Base-by-base conservation (phyloP, 495 filamentous ascomycete species). In the Cenococcum geophilum region DNA sequence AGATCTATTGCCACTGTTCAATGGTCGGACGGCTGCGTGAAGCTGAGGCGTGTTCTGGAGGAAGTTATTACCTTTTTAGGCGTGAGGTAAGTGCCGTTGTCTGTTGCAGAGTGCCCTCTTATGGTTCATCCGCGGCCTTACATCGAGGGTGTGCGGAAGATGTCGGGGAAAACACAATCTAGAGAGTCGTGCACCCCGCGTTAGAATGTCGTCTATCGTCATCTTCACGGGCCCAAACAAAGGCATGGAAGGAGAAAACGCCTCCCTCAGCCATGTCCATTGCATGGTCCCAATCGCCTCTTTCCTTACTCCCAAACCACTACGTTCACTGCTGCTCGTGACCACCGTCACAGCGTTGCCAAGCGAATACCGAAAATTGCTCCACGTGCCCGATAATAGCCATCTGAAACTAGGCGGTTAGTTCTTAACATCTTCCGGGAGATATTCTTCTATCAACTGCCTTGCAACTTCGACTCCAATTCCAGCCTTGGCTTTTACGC, bases 331-430 rank as follows among this genome's bases (percentile, higher is more conserved):
- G 27, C 50, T 27, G 54, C 62, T 62, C 62, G 66, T 68, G 62
- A 68, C 66, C 58, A 12, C 27, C 14, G 49, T 50, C 51, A 62
- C 50, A 35, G 54, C 45, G 50, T 42, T 65, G 66, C 66, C 55
- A 62, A 62, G 37, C 58, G 65, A 67, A 63, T 70, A 62, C 65
- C 67, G 58, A 64, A 48, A 18, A 16, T 23, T 62, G 55, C 60
- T 69, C 67, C 67, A 63, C 61, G 64, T 59, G 67, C 58, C 67
- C 67, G 67, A 69, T 53, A 64, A 54, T 69, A 69, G 42, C 64
- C 67, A 68, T 37, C 59, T 59, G 59, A 63, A 61, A 60, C 60
- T 57, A 64, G 50, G 48, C 37, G 27, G 52, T 34, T 61, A 57
- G 45, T 48, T 58, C 60, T 37, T n/a, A 36, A 32, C 45, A 43